Evolutionary conservation across 1,284 basidiomycete genomes (phyloP).

Genomic region (Cutaneotrichosporon dermatis): DNA sequence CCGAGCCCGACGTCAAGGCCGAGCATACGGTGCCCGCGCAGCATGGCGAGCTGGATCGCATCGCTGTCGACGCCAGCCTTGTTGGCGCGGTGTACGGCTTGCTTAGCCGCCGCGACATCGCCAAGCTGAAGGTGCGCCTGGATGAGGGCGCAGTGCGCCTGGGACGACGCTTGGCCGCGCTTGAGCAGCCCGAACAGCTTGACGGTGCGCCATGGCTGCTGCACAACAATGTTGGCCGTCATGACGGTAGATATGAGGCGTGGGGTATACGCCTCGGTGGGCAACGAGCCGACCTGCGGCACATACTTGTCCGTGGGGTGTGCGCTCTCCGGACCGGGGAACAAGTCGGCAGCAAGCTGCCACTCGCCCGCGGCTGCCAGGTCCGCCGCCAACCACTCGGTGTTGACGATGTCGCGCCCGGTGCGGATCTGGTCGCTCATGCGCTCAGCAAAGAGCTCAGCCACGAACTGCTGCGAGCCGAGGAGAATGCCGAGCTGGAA

Average conservation of each 20-base stretch:
- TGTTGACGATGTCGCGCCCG: conserved; percentile 7
- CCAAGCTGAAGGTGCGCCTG: conserved; percentile 33
- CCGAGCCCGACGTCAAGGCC: conserved; percentile 30
- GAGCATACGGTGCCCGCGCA: conserved; percentile 32
- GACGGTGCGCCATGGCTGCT: conserved; percentile 24
- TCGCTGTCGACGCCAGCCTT: background rate
- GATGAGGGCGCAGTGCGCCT: conserved; percentile 16
- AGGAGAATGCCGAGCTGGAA: conserved; percentile 14
- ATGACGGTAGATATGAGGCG: conserved; percentile 21
- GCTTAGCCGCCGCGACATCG: conserved; percentile 14
- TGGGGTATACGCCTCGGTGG: conserved; percentile 18
- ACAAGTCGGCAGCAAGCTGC: conserved; percentile 20
- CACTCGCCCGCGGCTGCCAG: conserved; percentile 18
- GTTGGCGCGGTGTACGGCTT: background rate
- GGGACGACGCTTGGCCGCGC: background rate
- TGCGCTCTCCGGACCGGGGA: conserved; percentile 8
- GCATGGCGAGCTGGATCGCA: conserved; percentile 30
- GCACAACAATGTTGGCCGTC: conserved; percentile 27
- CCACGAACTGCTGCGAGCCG: conserved; percentile 9
- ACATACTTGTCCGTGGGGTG: background rate
- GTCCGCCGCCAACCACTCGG: conserved; percentile 20
- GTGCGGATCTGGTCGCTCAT: conserved; percentile 11
- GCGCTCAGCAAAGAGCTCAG: conserved; percentile 16
- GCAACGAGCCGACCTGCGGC: conserved; percentile 10
- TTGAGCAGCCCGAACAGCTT: conserved; percentile 20